A percentile compares a stretch with the other conserved stretches of the same genome.
Conservation (phyloP, 2,329 filamentous ascomycete genomes). For the Neurospora sp. region DNA sequence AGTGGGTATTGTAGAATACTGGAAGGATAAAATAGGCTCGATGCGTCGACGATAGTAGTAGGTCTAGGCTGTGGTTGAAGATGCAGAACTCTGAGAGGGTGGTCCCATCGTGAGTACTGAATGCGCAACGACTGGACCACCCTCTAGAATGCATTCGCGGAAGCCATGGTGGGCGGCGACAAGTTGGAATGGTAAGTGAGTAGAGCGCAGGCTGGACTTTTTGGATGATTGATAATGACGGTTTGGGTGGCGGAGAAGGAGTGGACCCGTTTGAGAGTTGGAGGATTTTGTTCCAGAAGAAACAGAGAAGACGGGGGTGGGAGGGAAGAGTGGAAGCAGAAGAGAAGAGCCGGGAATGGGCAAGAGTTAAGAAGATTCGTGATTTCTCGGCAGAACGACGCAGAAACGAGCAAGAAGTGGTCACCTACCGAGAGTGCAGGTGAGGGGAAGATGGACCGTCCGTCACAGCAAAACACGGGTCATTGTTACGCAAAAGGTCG, state of each 20-base stretch:
- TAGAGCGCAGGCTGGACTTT: neutral
- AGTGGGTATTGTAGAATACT: neutral
- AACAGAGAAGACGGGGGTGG: neutral
- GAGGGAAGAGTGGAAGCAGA: neutral
- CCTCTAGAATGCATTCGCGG: constrained; percentile 43
- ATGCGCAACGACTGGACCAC: constrained; percentile 35
- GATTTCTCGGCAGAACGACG: neutral
- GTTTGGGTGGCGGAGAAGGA: constrained; percentile 2
- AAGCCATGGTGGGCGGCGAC: constrained; percentile 30
- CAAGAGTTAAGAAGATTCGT: neutral
- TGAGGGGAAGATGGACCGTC: neutral
- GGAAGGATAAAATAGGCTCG: neutral
- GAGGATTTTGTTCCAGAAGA: neutral
- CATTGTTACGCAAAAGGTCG: neutral
- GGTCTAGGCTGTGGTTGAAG: constrained; percentile 13
- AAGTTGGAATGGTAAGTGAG: constrained; percentile 22
- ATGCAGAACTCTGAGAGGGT: constrained; percentile 37
- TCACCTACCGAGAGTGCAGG: neutral
- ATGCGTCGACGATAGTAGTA: neutral
- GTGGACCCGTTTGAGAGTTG: neutral
- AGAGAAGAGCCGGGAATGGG: neutral
- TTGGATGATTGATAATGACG: constrained; percentile 4
- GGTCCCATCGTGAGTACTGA: constrained; percentile 43
- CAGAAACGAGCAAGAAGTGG: neutral
- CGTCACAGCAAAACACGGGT: neutral